phyloP scores from a whole-genome alignment of 1,284 basidiomycete genomes.

The Ustilago bromivora region DNA sequence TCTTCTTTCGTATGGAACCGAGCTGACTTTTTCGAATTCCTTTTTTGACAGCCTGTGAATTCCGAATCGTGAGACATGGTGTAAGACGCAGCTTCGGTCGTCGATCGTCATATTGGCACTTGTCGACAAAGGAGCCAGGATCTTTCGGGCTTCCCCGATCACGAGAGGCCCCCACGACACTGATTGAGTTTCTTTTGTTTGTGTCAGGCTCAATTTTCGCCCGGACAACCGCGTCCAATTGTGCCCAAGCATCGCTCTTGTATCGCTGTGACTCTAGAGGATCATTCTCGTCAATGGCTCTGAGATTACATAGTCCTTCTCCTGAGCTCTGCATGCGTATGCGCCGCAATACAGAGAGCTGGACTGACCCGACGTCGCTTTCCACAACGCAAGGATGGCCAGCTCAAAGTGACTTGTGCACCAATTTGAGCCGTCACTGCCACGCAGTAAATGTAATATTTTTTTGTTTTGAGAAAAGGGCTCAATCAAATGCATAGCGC shows the following conservation, averaged over 20 bases:
- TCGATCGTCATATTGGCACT: neutral
- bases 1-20: neutral
- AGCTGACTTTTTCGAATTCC: neutral
- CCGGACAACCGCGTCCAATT: conserved; percentile 3
- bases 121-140: neutral
- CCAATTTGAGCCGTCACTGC: neutral
- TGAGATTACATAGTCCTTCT: neutral
- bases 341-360: neutral
- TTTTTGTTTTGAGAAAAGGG: neutral
- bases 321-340: neutral
- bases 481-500: neutral
- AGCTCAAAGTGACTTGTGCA: neutral
- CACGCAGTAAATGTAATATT: neutral
- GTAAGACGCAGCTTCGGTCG: neutral
- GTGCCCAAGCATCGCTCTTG: neutral
- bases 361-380: neutral
- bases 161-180: neutral
- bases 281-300: neutral
- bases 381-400: neutral
- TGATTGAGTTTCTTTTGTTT: too few species aligned
- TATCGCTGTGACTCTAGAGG: neutral
- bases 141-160: neutral
- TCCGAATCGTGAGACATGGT: neutral
- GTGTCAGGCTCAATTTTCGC: neutral
- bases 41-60: neutral